Percentiles rank a stretch among this genome's conserved stretches.
Evolutionary conservation across 176 grass and related monocot genomes (phyloP).

Genomic region (Triticum timopheevii): DNA sequence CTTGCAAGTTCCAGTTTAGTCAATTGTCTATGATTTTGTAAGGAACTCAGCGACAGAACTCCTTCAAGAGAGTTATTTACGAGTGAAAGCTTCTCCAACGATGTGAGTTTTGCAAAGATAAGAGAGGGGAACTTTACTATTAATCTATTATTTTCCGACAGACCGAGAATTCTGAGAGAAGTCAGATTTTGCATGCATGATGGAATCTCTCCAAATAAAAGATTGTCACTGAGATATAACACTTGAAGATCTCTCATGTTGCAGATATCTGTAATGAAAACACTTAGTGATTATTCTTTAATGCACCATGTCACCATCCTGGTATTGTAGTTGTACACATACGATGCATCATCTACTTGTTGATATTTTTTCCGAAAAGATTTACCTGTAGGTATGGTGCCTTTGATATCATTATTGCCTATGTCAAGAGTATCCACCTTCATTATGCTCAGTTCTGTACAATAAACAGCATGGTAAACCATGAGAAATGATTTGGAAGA

Average conservation of each 20-base stretch:
- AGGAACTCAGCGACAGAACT: not conserved
- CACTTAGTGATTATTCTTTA: not conserved
- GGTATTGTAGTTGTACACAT: too few relatives aligned
- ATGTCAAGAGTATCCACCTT: conserved; percentile 19
- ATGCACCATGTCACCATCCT: not conserved
- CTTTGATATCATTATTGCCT: not conserved
- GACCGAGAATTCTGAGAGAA: conserved; percentile 23
- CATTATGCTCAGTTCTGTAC: conserved; percentile 11
- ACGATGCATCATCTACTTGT: not conserved
- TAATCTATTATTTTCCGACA: conserved; percentile 12
- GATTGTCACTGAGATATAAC: not conserved
- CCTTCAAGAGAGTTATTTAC: conserved; percentile 28
- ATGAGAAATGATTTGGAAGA: not conserved
- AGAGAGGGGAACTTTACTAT: conserved; percentile 17
- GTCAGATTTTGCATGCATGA: conserved; percentile 27
- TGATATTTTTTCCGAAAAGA: too few relatives aligned
- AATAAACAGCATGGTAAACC: not conserved
- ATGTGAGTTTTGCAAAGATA: conserved; percentile 27
- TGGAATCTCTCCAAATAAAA: conserved; percentile 15
- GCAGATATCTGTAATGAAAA: conserved; percentile 18
- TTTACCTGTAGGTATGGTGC: too few relatives aligned
- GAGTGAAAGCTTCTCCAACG: not conserved
- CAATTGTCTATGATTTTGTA: not conserved
- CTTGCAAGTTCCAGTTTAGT: conserved; percentile 26
- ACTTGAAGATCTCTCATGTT: conserved; percentile 27